Percentiles rank a stretch among this genome's conserved stretches.
Evolutionary conservation across 768 basidiomycete genomes (phyloP).

Genomic region (Mycena pura): DNA sequence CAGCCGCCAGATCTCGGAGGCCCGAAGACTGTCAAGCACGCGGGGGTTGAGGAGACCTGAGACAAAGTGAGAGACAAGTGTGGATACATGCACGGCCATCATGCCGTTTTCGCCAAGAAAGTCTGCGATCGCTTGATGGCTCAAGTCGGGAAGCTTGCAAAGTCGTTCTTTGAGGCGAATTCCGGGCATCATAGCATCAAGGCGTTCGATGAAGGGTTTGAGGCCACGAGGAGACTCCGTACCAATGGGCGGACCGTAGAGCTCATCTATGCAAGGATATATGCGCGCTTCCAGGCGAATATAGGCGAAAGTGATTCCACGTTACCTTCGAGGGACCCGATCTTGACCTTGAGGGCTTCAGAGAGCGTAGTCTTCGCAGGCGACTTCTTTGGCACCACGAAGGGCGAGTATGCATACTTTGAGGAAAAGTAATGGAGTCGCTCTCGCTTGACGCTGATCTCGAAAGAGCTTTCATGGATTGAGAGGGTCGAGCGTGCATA

Average conservation of each 20-base stretch:
- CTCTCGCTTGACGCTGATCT: slow-evolving; percentile 47
- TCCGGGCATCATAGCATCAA: slow-evolving; percentile 55
- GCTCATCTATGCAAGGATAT: slow-evolving; percentile 41
- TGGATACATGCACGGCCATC: neutral
- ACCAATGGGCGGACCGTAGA: slow-evolving; percentile 49
- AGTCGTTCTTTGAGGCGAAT: slow-evolving; percentile 54
- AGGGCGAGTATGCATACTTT: slow-evolving; percentile 19
- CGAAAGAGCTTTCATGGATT: slow-evolving; percentile 53
- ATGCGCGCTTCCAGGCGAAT: slow-evolving; percentile 12
- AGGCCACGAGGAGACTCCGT: slow-evolving; percentile 49
- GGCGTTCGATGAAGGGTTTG: slow-evolving; percentile 40
- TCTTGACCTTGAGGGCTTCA: slow-evolving; percentile 23
- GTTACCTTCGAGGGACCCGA: slow-evolving; percentile 43
- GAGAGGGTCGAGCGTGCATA: slow-evolving; percentile 51
- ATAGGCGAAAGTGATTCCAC: neutral
- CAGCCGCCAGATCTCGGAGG: slow-evolving; percentile 52
- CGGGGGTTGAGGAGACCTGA: slow-evolving; percentile 56
- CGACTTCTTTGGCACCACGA: slow-evolving; percentile 10
- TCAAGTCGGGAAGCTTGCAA: slow-evolving; percentile 31
- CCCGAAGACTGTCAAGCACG: slow-evolving; percentile 52
- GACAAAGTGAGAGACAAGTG: neutral
- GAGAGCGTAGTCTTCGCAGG: slow-evolving; percentile 12
- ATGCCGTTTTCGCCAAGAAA: slow-evolving; percentile 47
- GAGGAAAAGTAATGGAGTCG: slow-evolving; percentile 32
- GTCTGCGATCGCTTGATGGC: slow-evolving; percentile 52